Conservation (phyloP, 805 yeast genomes). For the Groenewaldozyma tartarivorans region DNA sequence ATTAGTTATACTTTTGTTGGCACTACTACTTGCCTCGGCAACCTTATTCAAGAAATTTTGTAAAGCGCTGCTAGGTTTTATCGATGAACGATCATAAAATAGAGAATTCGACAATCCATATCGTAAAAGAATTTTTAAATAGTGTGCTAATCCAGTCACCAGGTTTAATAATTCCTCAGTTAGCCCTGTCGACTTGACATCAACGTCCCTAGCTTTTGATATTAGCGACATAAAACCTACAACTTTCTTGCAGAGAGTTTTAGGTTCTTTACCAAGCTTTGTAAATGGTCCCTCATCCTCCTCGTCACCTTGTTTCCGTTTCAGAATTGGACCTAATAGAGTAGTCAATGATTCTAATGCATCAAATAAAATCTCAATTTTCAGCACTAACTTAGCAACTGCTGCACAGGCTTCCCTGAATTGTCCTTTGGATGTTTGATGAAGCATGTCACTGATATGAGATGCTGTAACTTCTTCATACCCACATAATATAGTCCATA, state of each 20-base stretch:
- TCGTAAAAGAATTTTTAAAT: constrained; percentile 73
- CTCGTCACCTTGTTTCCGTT: constrained; percentile 9
- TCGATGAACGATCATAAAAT: constrained; percentile 33
- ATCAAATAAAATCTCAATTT: constrained; percentile 64
- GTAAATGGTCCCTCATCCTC: constrained; percentile 11
- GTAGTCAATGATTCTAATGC: constrained; percentile 51
- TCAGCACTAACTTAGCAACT: constrained; percentile 62
- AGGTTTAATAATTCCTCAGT: constrained; percentile 50
- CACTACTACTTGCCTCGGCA: constrained; percentile 28
- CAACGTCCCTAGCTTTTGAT: constrained; percentile 37
- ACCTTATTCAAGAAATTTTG: constrained; percentile 52
- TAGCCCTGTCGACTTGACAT: constrained; percentile 17
- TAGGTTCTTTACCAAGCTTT: constrained; percentile 48
- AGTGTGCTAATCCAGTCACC: constrained; percentile 88
- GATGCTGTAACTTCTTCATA: constrained; percentile 88
- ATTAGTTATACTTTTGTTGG: no score
- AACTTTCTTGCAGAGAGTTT: constrained; percentile 78
- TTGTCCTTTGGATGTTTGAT: constrained; percentile 66
- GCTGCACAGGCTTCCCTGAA: constrained; percentile 57
- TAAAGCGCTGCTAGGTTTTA: constrained; percentile 46
- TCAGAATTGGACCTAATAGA: constrained; percentile 17
- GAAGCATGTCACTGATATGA: constrained; percentile 84
- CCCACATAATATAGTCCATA: constrained; percentile 81
- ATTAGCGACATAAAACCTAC: constrained; percentile 82
- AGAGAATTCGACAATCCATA: constrained; percentile 71